phyloP scores from a whole-genome alignment of 2,329 filamentous ascomycete genomes.

The Fulvia fulva region DNA sequence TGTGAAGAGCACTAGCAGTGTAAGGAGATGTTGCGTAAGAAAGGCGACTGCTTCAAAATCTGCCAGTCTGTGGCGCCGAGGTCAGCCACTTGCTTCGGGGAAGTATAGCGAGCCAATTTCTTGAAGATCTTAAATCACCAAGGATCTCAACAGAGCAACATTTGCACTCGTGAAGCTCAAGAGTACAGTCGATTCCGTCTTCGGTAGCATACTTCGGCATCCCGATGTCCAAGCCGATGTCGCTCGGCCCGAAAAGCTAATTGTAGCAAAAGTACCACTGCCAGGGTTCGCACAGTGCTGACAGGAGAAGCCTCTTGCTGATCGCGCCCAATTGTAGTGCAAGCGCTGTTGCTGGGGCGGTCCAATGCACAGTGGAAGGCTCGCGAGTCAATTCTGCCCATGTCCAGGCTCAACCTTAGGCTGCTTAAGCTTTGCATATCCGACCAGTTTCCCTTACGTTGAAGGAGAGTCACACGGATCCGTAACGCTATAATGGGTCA shows the following conservation, averaged over 20 bases:
- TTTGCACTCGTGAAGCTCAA: no score
- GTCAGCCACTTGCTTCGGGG: no score
- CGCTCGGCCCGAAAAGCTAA: neutral
- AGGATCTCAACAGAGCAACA: no score
- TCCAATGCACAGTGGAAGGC: neutral
- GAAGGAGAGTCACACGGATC: no score
- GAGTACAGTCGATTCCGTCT: neutral
- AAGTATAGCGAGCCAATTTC: no score
- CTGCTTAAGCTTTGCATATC: neutral
- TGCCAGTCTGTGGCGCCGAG: no score
- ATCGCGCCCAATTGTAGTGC: neutral
- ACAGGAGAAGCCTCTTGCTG: neutral
- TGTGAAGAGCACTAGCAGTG: no score
- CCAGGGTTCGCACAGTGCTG: neutral
- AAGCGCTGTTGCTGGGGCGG: neutral
- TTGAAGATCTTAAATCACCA: no score
- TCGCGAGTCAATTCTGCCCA: neutral
- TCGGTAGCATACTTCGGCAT: neutral
- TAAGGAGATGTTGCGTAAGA: no score
- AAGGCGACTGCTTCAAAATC: no score
- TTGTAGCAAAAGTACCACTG: neutral
- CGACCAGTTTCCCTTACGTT: no score
- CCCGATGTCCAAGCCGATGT: neutral
- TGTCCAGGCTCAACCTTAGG: neutral
- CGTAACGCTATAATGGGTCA: no score